phyloP scores from a whole-genome alignment of 495 filamentous ascomycete species.

The Talaromyces wortmannii region DNA sequence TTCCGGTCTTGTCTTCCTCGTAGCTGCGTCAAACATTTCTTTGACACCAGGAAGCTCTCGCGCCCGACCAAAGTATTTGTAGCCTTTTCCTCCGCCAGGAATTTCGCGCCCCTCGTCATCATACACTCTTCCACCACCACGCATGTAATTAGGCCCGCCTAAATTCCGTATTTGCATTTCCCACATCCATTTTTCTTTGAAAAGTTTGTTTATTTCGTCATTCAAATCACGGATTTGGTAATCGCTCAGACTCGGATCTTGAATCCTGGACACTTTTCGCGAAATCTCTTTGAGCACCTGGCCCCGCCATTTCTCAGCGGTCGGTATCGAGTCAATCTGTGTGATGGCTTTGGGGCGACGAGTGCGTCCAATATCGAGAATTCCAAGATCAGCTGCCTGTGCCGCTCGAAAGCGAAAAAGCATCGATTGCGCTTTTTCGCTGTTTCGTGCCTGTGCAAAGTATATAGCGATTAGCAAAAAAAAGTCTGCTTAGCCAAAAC shows the following conservation, averaged over 20 bases:
- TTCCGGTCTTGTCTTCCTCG: constrained; percentile 46
- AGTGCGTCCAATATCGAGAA: constrained; percentile 87
- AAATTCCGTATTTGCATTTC: constrained; percentile 91
- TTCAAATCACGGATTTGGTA: constrained; percentile 97
- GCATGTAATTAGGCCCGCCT: constrained; percentile 96
- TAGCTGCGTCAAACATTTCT: constrained; percentile 85
- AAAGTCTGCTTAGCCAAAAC: constrained; percentile 10
- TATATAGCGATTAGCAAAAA: constrained; percentile 11
- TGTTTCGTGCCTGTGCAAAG: constrained; percentile 62
- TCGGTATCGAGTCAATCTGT: constrained; percentile 71
- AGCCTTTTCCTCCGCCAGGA: constrained; percentile 81
- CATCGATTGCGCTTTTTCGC: constrained; percentile 99
- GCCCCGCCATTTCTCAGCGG: constrained; percentile 96
- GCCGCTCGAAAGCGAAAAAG: constrained; percentile 99
- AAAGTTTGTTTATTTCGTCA: constrained; percentile 98
- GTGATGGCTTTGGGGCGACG: constrained; percentile 87
- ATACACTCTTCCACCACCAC: constrained; percentile 74
- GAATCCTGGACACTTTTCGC: constrained; percentile 92
- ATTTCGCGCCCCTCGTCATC: constrained; percentile 92
- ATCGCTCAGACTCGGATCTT: constrained; percentile 80
- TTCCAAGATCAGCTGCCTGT: constrained; percentile 92
- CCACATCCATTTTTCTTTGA: constrained; percentile 98
- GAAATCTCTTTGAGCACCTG: constrained; percentile 97
- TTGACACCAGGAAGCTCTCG: constrained; percentile 91
- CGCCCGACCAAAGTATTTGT: constrained; percentile 88